Base-by-base conservation (phyloP, 208 protist species). In the Crithidia bombi region DNA sequence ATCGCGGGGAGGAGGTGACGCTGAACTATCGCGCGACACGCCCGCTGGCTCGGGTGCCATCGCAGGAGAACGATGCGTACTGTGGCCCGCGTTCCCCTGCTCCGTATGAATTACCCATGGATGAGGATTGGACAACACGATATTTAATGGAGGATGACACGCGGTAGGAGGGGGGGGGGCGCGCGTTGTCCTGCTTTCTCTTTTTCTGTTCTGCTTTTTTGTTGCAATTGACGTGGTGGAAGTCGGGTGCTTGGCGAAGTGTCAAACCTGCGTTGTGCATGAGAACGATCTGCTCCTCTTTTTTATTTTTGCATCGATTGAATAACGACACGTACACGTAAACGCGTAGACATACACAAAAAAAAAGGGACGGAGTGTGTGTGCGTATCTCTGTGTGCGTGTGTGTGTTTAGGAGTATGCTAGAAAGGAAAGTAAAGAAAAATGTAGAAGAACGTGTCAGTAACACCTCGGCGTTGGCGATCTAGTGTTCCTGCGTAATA, bases 1-100 rank as follows among this genome's bases (percentile, higher is more conserved):
- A 28, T 1, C 19, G 64, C 1, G 86, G 85, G 0, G 85, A 91
- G 30, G 89, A 94, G 47, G 52, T 96, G 14, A 92, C 88, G 21
- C 43, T 96, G 11, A 57, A 91, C 65, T 96, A 96, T 52, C 50
- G 49, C 9, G 51, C 59, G 21, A 35, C 46, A 5, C 21, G 23
- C 26, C 33, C 61, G 30, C 47, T 25, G 33, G 19, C 33, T 0
- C 17, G 39, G 21, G 32, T 14, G 21, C 26, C 44, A 5, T 21
- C 19, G 33, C 28, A 56, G 25, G 43, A 51, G 25, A 25, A 12
- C n/a, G 12, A 3, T 63, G 41, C 32, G 25, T 38, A 19, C 19
- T 66, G 26, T 63, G 3, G 23, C 17, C 10, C 41, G 2, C 30
- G n/a, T 11, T 10, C 33, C 30, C 38, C 62, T 33, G 30, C 14